Evolutionary conservation across 345 rosid genomes (phyloP), one percentile per base, ranked within the genome.

Genomic region (Citrus hindsii): DNA sequence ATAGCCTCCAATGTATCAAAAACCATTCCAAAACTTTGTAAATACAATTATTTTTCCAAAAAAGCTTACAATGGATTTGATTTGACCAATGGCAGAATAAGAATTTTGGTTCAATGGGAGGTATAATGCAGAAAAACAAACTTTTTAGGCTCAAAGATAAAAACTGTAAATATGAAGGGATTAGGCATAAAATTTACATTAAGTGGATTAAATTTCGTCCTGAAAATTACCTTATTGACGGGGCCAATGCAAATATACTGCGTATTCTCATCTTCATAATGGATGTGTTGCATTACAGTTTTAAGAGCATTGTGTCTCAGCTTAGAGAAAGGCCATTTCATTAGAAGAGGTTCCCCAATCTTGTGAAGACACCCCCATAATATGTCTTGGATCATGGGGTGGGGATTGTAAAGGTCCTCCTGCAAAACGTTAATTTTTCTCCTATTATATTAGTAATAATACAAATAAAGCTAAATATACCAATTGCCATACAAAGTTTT

Each of bases 381-480:
- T 21, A 90, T 37, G 60, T 92, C 91, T 84, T 92, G 95, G 16
- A 90, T 19, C 18, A 63, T 1, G 3, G 90, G 80, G 71, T 86
- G 98, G 0, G 92, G 92, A 63, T 79, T 77, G 69, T 85, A 90
- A 37, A 75, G 53, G 77, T 94, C 98, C 75, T 94, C 97, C 98
- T 93, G 19, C 58, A 51, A 22, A 37, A 21, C 2, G 19, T 53
- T 53, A 19, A 53, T 18, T 53, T 53, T 18, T 5, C 22, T 53
- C 51, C 51, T 12, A 46, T 13, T 46, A 12, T 13, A 13, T 46
- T 46, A 46, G 51, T 12, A 46, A 12, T 46, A 3, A 46, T 46
- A 53, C 58, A 53, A 18, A 53, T 53, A 53, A 16, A 14, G 56
- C 56, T 51, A 51, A 51, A 51, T 3, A 51, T 14, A 51, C 21